Conservation (phyloP, 176 grass and related monocot genomes). For the Musa troglodytarum region DNA sequence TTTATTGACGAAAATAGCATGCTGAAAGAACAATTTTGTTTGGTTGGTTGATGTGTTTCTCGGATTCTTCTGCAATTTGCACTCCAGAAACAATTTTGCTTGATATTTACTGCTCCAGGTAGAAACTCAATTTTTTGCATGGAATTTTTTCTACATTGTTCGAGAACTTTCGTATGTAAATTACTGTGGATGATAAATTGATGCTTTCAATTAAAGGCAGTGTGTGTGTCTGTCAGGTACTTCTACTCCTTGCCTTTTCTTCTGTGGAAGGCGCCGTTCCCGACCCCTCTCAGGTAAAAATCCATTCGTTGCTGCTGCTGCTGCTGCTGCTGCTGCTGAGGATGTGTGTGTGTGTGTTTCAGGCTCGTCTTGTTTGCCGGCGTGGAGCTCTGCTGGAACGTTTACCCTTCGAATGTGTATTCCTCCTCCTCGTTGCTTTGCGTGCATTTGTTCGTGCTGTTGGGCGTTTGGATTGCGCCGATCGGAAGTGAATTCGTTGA, state of each 20-base stretch:
- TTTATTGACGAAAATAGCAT: background rate
- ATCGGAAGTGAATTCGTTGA: conserved; percentile 38
- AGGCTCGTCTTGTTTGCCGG: conserved; percentile 66
- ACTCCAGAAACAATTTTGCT: too few relatives aligned
- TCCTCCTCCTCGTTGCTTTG: conserved; percentile 64
- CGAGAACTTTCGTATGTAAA: too few relatives aligned
- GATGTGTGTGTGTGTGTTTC: conserved; percentile 4
- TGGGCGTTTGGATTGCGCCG: conserved; percentile 61
- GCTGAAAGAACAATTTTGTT: too few relatives aligned
- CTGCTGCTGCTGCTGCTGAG: too few relatives aligned
- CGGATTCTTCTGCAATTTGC: too few relatives aligned
- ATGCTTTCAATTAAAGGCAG: too few relatives aligned
- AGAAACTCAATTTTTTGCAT: too few relatives aligned
- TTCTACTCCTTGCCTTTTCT: conserved; percentile 92
- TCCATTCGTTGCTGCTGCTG: background rate
- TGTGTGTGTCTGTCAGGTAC: conserved; percentile 39
- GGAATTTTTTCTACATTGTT: too few relatives aligned
- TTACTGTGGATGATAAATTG: too few relatives aligned
- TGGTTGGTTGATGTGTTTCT: too few relatives aligned
- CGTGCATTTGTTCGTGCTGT: conserved; percentile 50
- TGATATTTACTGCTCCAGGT: too few relatives aligned
- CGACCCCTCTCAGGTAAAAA: conserved; percentile 56
- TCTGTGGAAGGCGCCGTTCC: conserved; percentile 72
- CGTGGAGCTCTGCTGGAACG: conserved; percentile 89
- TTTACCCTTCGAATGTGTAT: conserved; percentile 76